These are phyloP conservation scores for Globisporangium megalacanthum DNA, from an alignment of 352 stramenopile species.

Conservation along the genomic window DNA sequence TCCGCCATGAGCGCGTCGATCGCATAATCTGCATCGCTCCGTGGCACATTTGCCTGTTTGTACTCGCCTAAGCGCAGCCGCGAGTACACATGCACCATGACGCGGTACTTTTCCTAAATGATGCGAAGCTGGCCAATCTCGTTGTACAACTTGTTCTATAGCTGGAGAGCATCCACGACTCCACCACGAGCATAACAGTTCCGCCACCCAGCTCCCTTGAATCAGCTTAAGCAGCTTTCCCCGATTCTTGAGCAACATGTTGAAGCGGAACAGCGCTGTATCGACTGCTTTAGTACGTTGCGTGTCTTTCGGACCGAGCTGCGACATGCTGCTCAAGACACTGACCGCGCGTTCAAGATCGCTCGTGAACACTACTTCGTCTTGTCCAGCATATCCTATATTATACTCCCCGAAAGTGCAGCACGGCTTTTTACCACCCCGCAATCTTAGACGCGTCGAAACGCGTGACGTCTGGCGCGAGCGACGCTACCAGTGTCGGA, in stretches of 20 bases:
- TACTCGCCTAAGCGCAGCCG: conserved; percentile 72
- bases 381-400: conserved; percentile 81
- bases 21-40: conserved; percentile 82
- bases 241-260: conserved; percentile 70
- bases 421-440: conserved; percentile 50
- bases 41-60: conserved; percentile 83
- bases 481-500: too few species aligned
- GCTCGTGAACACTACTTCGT: conserved; percentile 26
- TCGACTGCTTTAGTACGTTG: conserved; percentile 78
- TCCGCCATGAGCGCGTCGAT: conserved; percentile 85
- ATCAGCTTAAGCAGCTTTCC: conserved; percentile 76
- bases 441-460: conserved; percentile 44
- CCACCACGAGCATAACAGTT: conserved; percentile 56
- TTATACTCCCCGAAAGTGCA: conserved; percentile 78
- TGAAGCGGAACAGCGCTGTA: conserved; percentile 80
- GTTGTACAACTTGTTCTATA: conserved; percentile 77
- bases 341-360: conserved; percentile 29
- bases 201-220: conserved; percentile 49
- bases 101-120: conserved; percentile 57
- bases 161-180: conserved; percentile 61
- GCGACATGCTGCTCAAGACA: conserved; percentile 23
- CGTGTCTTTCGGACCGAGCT: conserved; percentile 46
- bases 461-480: conserved; percentile 56
- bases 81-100: conserved; percentile 80
- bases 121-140: conserved; percentile 66